Conservation (phyloP, 2,329 filamentous ascomycete species). For the Neopestalotiopsis clavispora region DNA sequence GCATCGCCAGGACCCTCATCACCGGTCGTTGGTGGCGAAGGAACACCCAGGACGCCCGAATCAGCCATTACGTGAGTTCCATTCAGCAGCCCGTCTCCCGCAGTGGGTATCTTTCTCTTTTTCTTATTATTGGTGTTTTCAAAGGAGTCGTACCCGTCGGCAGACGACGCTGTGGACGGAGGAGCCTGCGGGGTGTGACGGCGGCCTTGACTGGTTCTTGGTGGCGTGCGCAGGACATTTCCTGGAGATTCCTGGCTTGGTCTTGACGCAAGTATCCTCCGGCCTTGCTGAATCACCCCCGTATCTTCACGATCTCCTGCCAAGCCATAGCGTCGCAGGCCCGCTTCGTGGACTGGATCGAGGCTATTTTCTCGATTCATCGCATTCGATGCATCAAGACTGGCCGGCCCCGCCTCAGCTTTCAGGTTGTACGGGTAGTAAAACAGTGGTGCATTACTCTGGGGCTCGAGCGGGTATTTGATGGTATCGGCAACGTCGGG, state of each 20-base stretch:
- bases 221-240: slow-evolving; percentile 46
- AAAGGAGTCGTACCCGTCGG: slow-evolving; percentile 94
- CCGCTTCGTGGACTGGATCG: slow-evolving; percentile 41
- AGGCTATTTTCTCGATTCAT: slow-evolving; percentile 35
- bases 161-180: slow-evolving; percentile 71
- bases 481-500: slow-evolving; percentile 84
- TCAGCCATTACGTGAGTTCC: slow-evolving; percentile 46
- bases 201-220: slow-evolving; percentile 50
- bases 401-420: slow-evolving; percentile 45
- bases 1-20: slow-evolving; percentile 39
- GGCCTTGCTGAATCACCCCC: slow-evolving; percentile 27
- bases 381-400: slow-evolving; percentile 29
- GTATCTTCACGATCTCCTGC: slow-evolving; percentile 29
- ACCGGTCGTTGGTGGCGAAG: slow-evolving; percentile 38
- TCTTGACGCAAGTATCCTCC: slow-evolving; percentile 45
- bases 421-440: slow-evolving; percentile 69
- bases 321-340: slow-evolving; percentile 34
- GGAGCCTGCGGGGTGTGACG: slow-evolving; percentile 59
- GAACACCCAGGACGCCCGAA: slow-evolving; percentile 35
- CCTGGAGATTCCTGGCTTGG: slow-evolving; percentile 51
- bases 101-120: slow-evolving; percentile 95
- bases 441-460: slow-evolving; percentile 75
- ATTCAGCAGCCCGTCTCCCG: slow-evolving; percentile 67
- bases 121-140: slow-evolving; percentile 99
- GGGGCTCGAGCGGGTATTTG: slow-evolving; percentile 78